Percentiles rank a stretch among this genome's conserved stretches.
These are phyloP conservation scores for Fulvia fulva DNA, from an alignment of 2,329 filamentous ascomycete species.

Conservation along the genomic window DNA sequence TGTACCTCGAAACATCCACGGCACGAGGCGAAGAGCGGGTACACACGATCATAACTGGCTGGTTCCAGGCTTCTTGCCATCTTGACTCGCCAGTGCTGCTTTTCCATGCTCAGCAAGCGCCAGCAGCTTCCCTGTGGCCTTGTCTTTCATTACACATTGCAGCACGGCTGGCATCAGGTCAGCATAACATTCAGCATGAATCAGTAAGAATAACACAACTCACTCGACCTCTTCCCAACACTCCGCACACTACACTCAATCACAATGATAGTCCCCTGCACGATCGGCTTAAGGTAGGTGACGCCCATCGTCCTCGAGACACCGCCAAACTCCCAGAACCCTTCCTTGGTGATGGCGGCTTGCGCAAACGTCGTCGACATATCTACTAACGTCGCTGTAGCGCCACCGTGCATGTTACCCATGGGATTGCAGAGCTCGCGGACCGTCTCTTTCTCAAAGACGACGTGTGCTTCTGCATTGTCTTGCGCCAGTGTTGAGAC, in stretches of 20 bases:
- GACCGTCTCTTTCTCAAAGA: constrained; percentile 11
- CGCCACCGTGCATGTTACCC: constrained; percentile 35
- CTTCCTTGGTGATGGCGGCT: constrained; percentile 10
- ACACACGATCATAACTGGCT: background rate
- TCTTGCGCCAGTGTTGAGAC: background rate
- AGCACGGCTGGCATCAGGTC: constrained; percentile 4
- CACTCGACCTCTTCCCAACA: constrained; percentile 38
- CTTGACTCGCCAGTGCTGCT: constrained; percentile 7
- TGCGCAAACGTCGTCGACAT: constrained; percentile 43
- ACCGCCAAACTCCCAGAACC: constrained; percentile 37
- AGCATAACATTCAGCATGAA: background rate
- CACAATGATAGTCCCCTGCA: constrained; percentile 34
- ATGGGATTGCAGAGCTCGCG: constrained; percentile 15
- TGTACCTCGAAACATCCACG: too few species aligned
- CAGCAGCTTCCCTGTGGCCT: constrained; percentile 12
- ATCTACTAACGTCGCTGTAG: constrained; percentile 52
- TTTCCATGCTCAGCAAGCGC: constrained; percentile 18
- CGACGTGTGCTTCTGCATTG: background rate
- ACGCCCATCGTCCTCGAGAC: constrained; percentile 41
- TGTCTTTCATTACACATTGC: constrained; percentile 15
- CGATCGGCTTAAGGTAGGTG: constrained; percentile 41
- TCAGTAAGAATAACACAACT: constrained; percentile 22
- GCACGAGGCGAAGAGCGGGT: too few species aligned
- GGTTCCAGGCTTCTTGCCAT: background rate
- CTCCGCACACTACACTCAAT: constrained; percentile 42